Percentiles rank a stretch among this genome's conserved stretches.
phyloP scores from a whole-genome alignment of 768 basidiomycete species.

The Galerina sulciceps region DNA sequence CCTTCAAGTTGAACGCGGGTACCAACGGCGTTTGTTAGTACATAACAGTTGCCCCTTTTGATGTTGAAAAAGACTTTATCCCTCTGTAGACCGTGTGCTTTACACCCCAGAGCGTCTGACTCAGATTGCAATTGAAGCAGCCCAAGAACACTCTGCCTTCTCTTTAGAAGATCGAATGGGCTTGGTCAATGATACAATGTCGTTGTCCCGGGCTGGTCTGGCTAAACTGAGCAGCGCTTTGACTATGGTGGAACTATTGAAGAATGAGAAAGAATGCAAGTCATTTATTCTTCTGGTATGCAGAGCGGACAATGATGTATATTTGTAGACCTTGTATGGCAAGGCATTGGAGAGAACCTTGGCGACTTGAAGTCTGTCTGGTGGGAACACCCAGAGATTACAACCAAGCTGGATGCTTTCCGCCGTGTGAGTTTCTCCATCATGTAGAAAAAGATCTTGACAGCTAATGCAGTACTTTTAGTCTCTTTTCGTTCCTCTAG shows the following conservation, averaged over 20 bases:
- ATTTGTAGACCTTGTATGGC: slow-evolving; percentile 77
- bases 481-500: slow-evolving; percentile 75
- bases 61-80: not conserved
- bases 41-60: not conserved
- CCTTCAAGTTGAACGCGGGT: slow-evolving; percentile 91
- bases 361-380: slow-evolving; percentile 62
- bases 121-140: slow-evolving; percentile 80
- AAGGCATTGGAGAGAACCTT: slow-evolving; percentile 64
- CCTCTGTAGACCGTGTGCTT: slow-evolving; percentile 72
- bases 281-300: not conserved
- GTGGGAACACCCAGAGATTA: slow-evolving; percentile 77
- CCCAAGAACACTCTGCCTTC: slow-evolving; percentile 67
- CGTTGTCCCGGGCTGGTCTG: slow-evolving; percentile 82
- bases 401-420: slow-evolving; percentile 61
- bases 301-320: not conserved
- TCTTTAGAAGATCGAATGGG: slow-evolving; percentile 88
- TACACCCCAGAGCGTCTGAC: slow-evolving; percentile 82
- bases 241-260: slow-evolving; percentile 69
- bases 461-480: slow-evolving; percentile 27
- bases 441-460: not conserved
- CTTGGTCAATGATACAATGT: slow-evolving; percentile 81
- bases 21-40: slow-evolving; percentile 87
- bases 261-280: slow-evolving; percentile 76
- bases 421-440: slow-evolving; percentile 47
- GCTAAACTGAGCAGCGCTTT: slow-evolving; percentile 77